phyloP scores from a whole-genome alignment of 768 basidiomycete species.

The Sporobolomyces phaffii region DNA sequence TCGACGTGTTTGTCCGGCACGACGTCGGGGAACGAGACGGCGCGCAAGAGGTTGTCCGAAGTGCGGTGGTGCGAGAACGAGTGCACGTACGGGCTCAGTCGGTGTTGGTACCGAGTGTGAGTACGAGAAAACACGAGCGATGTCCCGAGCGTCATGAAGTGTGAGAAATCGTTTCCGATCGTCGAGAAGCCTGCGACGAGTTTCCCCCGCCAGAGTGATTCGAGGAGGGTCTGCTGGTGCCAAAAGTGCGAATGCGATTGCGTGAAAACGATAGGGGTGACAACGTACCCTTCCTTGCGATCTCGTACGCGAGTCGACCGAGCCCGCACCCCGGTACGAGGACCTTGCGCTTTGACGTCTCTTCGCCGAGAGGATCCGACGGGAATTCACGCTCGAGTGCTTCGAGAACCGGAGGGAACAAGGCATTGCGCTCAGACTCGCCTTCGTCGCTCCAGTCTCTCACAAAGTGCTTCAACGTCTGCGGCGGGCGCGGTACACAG shows the following conservation, averaged over 20 bases:
- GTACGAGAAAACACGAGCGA: constrained; percentile 56
- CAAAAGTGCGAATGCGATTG: neutral
- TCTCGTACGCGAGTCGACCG: constrained; percentile 64
- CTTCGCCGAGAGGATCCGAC: constrained; percentile 5
- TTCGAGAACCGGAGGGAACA: constrained; percentile 58
- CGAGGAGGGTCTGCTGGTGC: no score
- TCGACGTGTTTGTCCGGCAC: constrained; percentile 50
- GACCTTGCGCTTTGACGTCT: constrained; percentile 47
- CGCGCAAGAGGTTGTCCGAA: constrained; percentile 53
- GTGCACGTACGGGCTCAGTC: constrained; percentile 58
- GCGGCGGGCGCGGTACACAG: constrained; percentile 49
- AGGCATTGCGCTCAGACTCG: constrained; percentile 53
- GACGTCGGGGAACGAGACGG: constrained; percentile 58
- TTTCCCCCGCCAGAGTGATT: neutral
- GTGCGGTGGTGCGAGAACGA: constrained; percentile 66
- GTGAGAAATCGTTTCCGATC: constrained; percentile 49
- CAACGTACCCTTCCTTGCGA: constrained; percentile 55
- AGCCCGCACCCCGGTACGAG: constrained; percentile 64
- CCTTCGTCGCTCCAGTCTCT: constrained; percentile 66
- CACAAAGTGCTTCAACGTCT: constrained; percentile 63
- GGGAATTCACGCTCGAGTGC: constrained; percentile 46
- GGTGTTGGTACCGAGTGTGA: constrained; percentile 54
- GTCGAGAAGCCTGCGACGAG: neutral
- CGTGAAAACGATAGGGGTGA: neutral
- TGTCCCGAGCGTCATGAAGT: constrained; percentile 61